Percentiles rank a stretch among this genome's conserved stretches.
Evolutionary conservation across 768 basidiomycete species (phyloP).

Genomic region (Tricholoma terreum): DNA sequence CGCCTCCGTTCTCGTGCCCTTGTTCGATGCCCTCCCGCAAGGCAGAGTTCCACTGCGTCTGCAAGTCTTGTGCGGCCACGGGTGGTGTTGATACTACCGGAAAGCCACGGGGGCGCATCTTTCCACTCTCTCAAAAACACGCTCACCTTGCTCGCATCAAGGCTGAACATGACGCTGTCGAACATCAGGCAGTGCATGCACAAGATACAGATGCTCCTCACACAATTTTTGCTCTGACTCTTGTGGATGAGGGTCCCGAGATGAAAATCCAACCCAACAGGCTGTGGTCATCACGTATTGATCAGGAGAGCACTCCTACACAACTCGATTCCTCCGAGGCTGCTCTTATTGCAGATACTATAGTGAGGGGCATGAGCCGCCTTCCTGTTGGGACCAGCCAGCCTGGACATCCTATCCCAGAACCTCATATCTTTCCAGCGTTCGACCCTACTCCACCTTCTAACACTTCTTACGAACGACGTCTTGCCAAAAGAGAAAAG

Average conservation of each 20-base stretch:
- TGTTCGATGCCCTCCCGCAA: too few species aligned
- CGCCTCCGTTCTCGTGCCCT: too few species aligned
- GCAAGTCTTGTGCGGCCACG: background rate
- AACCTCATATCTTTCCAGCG: background rate
- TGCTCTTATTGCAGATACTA: background rate
- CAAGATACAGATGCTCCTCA: background rate
- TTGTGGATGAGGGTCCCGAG: background rate
- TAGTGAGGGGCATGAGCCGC: background rate
- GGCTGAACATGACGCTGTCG: background rate
- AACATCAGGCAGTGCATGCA: background rate
- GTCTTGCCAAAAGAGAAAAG: background rate
- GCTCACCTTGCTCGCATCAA: background rate
- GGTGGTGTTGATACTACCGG: background rate
- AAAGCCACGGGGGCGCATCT: background rate
- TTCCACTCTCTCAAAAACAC: background rate
- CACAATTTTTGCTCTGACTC: background rate
- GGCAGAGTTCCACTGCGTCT: background rate
- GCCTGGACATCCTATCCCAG: background rate
- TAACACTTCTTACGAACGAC: background rate
- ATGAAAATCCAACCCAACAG: background rate
- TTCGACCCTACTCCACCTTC: background rate
- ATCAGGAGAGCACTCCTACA: background rate
- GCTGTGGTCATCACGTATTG: background rate
- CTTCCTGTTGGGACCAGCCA: background rate
- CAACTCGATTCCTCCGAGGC: background rate